Conservation (phyloP, 139 green algal genomes). For the Ulvella scutata region DNA sequence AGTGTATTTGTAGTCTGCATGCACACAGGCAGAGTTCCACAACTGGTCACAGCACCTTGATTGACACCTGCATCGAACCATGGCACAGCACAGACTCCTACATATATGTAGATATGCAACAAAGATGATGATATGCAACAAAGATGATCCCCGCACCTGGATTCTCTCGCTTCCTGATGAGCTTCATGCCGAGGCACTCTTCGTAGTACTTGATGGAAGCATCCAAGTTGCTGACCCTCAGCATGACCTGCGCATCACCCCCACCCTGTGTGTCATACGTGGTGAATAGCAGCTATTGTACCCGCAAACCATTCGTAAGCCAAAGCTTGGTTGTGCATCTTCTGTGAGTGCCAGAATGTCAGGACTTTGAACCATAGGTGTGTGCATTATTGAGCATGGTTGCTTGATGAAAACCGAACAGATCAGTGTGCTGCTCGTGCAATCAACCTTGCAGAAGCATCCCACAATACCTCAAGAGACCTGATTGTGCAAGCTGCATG, state of each 20-base stretch:
- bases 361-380: too few species aligned
- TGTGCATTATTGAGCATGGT: too few species aligned
- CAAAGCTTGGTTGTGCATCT: too few species aligned
- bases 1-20: slow-evolving; percentile 64
- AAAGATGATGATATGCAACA: background rate
- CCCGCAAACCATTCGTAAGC: too few species aligned
- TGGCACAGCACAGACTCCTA: background rate
- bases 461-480: too few species aligned
- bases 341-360: too few species aligned
- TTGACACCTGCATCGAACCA: background rate
- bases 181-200: slow-evolving; percentile 54
- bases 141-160: background rate
- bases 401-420: too few species aligned
- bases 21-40: background rate
- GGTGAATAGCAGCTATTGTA: too few species aligned
- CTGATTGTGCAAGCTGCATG: too few species aligned
- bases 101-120: background rate
- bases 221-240: slow-evolving; percentile 72
- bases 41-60: background rate
- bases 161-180: slow-evolving; percentile 32
- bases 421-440: too few species aligned
- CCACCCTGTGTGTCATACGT: too few species aligned
- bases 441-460: too few species aligned
- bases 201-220: slow-evolving; percentile 69
- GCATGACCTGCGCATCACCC: slow-evolving; percentile 83